Percentiles rank a stretch among this genome's conserved stretches.
Conservation (phyloP, 2,329 filamentous ascomycete species). For the Cladosporium halotolerans region DNA sequence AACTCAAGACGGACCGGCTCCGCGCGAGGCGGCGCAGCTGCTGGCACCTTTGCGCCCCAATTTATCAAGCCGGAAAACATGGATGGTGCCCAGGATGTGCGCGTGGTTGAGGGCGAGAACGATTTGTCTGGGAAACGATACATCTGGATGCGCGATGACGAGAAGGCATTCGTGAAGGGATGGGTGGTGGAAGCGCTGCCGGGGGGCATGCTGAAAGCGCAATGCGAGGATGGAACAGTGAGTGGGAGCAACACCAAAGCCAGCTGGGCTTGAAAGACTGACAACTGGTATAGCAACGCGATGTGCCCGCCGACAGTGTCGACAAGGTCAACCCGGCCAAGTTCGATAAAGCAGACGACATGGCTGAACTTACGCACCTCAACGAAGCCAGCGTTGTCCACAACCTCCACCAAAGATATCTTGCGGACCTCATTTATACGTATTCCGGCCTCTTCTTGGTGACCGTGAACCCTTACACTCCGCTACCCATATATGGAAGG, state of each 20-base stretch:
- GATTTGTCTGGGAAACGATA: constrained; percentile 98
- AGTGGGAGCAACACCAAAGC: constrained; percentile 31
- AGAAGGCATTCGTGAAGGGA: constrained; percentile 83
- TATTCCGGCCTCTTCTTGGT: constrained; percentile 97
- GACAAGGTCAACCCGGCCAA: constrained; percentile 99
- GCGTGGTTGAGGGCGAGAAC: constrained; percentile 89
- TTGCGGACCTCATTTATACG: constrained; percentile 92
- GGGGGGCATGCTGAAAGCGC: constrained; percentile 67
- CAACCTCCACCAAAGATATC: constrained; percentile 91
- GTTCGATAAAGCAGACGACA: constrained; percentile 98
- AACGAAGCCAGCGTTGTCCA: constrained; percentile 98
- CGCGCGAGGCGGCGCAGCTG: constrained; percentile 56
- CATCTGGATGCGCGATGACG: constrained; percentile 88
- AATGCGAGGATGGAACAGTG: constrained; percentile 88
- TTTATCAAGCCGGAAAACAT: constrained; percentile 89
- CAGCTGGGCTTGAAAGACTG: not conserved
- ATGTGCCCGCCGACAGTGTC: constrained; percentile 77
- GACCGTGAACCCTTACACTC: constrained; percentile 93
- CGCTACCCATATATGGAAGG: constrained; percentile 88
- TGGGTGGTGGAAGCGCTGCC: constrained; percentile 80
- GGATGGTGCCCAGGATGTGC: constrained; percentile 51
- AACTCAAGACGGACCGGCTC: constrained; percentile 50
- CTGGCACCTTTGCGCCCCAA: constrained; percentile 85
- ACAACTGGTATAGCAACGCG: constrained; percentile 61
- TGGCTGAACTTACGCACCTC: constrained; percentile 95